Base-by-base conservation (phyloP, 2,329 filamentous ascomycete genomes). In the Aureobasidium sp. region DNA sequence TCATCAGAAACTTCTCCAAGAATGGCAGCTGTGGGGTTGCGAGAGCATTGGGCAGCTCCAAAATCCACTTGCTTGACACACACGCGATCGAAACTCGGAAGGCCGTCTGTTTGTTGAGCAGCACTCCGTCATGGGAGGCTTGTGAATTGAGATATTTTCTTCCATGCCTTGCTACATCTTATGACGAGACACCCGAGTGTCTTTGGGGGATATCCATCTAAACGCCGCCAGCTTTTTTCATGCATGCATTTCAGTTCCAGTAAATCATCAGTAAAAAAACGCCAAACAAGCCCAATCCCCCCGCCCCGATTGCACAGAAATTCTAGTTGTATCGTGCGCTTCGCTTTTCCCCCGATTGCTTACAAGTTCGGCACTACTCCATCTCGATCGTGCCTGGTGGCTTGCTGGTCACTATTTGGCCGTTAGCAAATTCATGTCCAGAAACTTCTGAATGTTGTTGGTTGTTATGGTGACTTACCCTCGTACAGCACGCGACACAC, bases 381-480 rank as follows among this genome's bases (percentile, higher is more conserved):
- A 90, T 82, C 77, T 90, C 88, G 70, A 90, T 90, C 1, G 87
- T 90, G 64, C 84, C 85, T 52, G 85, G 85, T 56, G 85, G 85
- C 76, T 88, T 88, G 72, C 82, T 84, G 24, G 83, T 86, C 64
- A 83, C 78, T 76, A 70, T 64, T 69, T 64, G 66, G 22, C 44
- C 60, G 58, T 69, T 52, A 66, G 62, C 57, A 54, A 48, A 45
- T 19, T 44, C 45, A 29, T 37, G 19, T 39, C 44, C 54, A 59
- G 6, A 53, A 29, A 27, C 9, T 24, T 37, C 33, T 42, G 48
- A 9, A 29, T 42, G 40, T 47, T 42, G 31, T 56, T 56, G 27
- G 54, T 58, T 37, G 68, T 68, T 39, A 14, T 37, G 66, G 59
- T 58, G 66, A 80, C 75, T 82, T 77, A 77, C 80, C 80, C 65